A percentile compares a stretch with the other conserved stretches of the same genome.
These are phyloP conservation scores for Calonectria pseudoturangicola DNA, from an alignment of 2,329 filamentous ascomycete species.

Conservation along the genomic window DNA sequence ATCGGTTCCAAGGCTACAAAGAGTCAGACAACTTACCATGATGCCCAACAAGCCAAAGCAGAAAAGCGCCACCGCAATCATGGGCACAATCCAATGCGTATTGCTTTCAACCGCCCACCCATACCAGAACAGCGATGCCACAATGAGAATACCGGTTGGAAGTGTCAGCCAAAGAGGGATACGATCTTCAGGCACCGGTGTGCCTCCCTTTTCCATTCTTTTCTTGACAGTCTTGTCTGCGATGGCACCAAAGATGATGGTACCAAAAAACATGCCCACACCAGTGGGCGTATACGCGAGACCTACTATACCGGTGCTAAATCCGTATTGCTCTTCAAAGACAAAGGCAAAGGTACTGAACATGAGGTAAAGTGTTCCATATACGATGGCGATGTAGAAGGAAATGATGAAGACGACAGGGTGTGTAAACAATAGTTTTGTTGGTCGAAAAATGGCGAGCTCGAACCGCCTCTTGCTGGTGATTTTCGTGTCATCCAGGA, in stretches of 20 bases:
- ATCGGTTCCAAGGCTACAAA: not conserved
- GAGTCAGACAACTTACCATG: slow-evolving; percentile 56
- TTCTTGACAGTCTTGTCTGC: slow-evolving; percentile 55
- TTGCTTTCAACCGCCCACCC: slow-evolving; percentile 55
- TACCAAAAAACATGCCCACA: slow-evolving; percentile 54
- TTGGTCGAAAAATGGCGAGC: slow-evolving; percentile 77
- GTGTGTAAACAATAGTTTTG: slow-evolving; percentile 75
- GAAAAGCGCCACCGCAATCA: slow-evolving; percentile 65
- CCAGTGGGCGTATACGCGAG: slow-evolving; percentile 55
- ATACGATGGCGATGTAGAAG: slow-evolving; percentile 78
- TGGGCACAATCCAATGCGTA: slow-evolving; percentile 57
- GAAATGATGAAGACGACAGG: slow-evolving; percentile 81
- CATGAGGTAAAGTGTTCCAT: slow-evolving; percentile 76
- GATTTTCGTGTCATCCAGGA: slow-evolving; percentile 44
- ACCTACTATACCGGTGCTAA: slow-evolving; percentile 70
- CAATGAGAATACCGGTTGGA: slow-evolving; percentile 52
- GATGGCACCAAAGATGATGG: slow-evolving; percentile 50
- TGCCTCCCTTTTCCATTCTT: slow-evolving; percentile 46
- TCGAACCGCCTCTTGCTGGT: slow-evolving; percentile 59
- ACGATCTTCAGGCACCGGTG: slow-evolving; percentile 54
- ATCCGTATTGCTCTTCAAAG: slow-evolving; percentile 77
- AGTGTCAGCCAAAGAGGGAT: slow-evolving; percentile 54
- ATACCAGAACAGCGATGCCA: slow-evolving; percentile 55
- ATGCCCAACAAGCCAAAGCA: slow-evolving; percentile 65
- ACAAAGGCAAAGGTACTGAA: slow-evolving; percentile 71